Evolutionary conservation across 2,329 filamentous ascomycete genomes (phyloP).

Genomic region (Claviceps arundinis): DNA sequence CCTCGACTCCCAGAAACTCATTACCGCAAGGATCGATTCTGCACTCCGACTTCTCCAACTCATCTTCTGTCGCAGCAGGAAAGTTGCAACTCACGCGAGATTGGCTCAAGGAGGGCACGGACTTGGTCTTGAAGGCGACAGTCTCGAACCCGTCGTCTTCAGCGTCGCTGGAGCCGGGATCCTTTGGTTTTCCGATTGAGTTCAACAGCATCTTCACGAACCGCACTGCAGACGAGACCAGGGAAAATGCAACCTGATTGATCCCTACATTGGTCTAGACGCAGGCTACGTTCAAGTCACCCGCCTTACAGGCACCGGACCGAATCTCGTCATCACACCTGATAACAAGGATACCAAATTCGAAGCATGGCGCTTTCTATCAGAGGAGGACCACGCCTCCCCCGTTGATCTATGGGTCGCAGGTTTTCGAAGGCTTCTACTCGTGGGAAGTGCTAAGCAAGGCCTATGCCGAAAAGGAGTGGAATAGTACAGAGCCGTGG

Average conservation of each 20-base stretch:
- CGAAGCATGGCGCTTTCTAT: slow-evolving; percentile 44
- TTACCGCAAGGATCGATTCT: slow-evolving; percentile 26
- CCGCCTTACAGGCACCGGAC: slow-evolving; percentile 37
- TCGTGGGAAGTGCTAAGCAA: slow-evolving; percentile 43
- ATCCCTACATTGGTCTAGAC: slow-evolving; percentile 47
- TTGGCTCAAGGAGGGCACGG: slow-evolving; percentile 35
- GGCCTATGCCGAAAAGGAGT: slow-evolving; percentile 44
- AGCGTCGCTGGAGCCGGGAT: slow-evolving; percentile 41
- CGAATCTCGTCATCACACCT: slow-evolving; percentile 41
- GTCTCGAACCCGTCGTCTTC: slow-evolving; percentile 19
- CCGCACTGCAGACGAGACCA: slow-evolving; percentile 33
- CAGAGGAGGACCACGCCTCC: too few species aligned
- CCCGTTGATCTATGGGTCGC: too few species aligned
- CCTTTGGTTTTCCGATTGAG: slow-evolving; percentile 43
- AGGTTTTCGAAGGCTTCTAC: slow-evolving; percentile 47
- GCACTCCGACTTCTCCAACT: slow-evolving; percentile 14
- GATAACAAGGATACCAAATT: slow-evolving; percentile 27
- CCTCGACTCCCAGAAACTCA: neutral
- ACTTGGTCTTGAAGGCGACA: slow-evolving; percentile 29
- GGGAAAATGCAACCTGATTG: slow-evolving; percentile 38
- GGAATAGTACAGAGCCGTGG: slow-evolving; percentile 38
- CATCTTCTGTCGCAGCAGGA: neutral
- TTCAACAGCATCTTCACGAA: slow-evolving; percentile 50
- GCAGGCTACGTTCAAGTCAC: slow-evolving; percentile 43
- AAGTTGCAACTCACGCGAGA: slow-evolving; percentile 33